These are phyloP conservation scores for Zygotorulaspora danielsina DNA, from an alignment of 805 yeast genomes.

Conservation along the genomic window DNA sequence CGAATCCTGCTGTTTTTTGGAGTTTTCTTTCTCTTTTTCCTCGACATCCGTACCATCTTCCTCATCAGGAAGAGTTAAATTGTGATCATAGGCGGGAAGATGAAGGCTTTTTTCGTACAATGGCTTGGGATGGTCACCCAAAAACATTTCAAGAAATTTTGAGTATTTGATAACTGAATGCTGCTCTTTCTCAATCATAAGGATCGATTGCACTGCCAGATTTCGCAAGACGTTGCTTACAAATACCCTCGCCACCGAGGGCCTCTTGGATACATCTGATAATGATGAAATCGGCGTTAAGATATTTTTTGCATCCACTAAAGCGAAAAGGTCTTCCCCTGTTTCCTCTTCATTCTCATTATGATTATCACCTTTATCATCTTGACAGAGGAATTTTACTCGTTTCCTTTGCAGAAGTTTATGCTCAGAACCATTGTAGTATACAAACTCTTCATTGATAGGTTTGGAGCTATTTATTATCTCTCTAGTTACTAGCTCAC, in stretches of 20 bases:
- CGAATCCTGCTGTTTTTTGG: constrained; percentile 18
- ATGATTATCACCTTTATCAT: constrained; percentile 13
- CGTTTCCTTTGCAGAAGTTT: constrained; percentile 32
- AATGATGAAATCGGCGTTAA: constrained; percentile 79
- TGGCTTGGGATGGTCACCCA: constrained; percentile 81
- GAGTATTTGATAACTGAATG: constrained; percentile 65
- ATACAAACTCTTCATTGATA: constrained; percentile 32
- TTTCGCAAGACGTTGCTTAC: constrained; percentile 50
- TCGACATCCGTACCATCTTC: constrained; percentile 20
- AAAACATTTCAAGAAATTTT: constrained; percentile 66
- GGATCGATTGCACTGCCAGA: constrained; percentile 69
- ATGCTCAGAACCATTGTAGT: constrained; percentile 38
- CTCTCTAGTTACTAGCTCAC: constrained; percentile 45
- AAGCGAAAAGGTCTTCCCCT: constrained; percentile 44
- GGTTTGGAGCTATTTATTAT: constrained; percentile 37
- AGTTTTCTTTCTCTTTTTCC: constrained; percentile 10
- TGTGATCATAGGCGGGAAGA: constrained; percentile 67
- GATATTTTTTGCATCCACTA: constrained; percentile 52
- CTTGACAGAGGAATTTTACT: constrained; percentile 24
- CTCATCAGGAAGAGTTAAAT: constrained; percentile 37
- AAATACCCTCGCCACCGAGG: constrained; percentile 64
- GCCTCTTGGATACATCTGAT: constrained; percentile 68
- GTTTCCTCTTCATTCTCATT: constrained; percentile 31
- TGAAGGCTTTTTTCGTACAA: constrained; percentile 60
- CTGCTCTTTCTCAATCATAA: constrained; percentile 78